Conservation (phyloP, 768 basidiomycete genomes). For the Leccinum boreale region DNA sequence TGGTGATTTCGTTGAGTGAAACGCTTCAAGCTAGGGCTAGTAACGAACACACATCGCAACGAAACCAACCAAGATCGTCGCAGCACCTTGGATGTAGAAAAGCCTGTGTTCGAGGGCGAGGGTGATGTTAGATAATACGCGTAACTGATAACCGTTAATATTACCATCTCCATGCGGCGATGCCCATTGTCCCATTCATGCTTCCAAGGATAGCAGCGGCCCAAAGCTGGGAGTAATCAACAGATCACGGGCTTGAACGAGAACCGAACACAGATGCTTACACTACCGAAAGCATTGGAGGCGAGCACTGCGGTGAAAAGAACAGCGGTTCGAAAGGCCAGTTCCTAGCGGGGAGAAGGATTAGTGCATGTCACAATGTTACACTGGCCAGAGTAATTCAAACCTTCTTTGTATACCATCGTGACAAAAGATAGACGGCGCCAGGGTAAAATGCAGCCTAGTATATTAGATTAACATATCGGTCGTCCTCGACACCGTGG, state of each 20-base stretch:
- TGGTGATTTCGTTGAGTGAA: constrained; percentile 19
- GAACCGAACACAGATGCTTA: constrained; percentile 26
- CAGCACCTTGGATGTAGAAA: background rate
- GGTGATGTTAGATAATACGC: background rate
- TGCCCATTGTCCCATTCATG: constrained; percentile 66
- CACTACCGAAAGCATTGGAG: constrained; percentile 65
- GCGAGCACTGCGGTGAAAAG: constrained; percentile 56
- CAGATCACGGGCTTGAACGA: background rate
- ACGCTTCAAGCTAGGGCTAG: background rate
- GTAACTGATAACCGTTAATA: constrained; percentile 2
- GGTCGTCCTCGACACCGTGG: background rate
- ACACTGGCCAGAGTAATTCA: background rate
- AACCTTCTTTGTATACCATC: constrained; percentile 26
- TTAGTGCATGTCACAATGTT: background rate
- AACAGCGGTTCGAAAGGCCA: constrained; percentile 60
- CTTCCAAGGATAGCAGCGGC: constrained; percentile 31
- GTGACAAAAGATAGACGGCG: constrained; percentile 38
- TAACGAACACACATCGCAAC: constrained; percentile 41
- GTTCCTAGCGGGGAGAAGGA: constrained; percentile 40
- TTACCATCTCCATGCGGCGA: constrained; percentile 70
- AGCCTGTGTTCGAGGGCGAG: background rate
- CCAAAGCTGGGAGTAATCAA: constrained; percentile 44
- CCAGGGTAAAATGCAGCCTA: constrained; percentile 25
- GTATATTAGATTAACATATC: background rate
- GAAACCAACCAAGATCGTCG: constrained; percentile 44